Evolutionary conservation across 805 yeast genomes (phyloP), one percentile per base, ranked within the genome.

Genomic region (Candida maltosa): DNA sequence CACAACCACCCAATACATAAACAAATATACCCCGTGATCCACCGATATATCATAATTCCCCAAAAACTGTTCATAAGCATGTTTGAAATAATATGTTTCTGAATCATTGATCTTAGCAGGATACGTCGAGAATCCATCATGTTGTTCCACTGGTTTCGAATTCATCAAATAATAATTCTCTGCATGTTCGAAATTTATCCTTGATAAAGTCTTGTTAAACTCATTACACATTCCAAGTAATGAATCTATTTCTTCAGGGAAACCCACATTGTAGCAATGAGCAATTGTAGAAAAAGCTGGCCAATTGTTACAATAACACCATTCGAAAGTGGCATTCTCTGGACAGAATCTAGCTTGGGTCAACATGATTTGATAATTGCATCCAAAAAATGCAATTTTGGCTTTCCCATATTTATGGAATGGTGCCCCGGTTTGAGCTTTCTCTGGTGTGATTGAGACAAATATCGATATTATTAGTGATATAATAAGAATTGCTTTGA

Each of bases 31-130:
- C 14, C 70, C 82, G 47, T 70, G 55, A 39, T 56, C 62, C 19
- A 73, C 62, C 3, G 80, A 71, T 16, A 57, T 56, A 35, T 63
- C 65, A 37, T 62, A 64, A 48, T 65, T 66, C 7, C 70, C 70
- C 29, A 65, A 48, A 39, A 59, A 66, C 32, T 58, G 65, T 29
- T 57, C 62, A 39, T 60, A 65, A 3, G 66, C 46, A 9, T 41
- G 47, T 23, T 49, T 47, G 40, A 49, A 57, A 2, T 46, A 19
- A 4, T 28, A 5, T 8, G 54, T 49, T 7, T 33, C 31, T 2
- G 49, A 30, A 7, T 51, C 53, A 21, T 58, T 42, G 16, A 65
- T 44, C 32, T 46, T 49, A 10, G 61, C 49, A 0, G 68, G 69
- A 26, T 32, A 39, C 11, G 21, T 19, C 16, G 38, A 25, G 16